Percentiles rank a stretch among this genome's conserved stretches.
Evolutionary conservation across 495 filamentous ascomycete species (phyloP).

Genomic region (Pseudomonodictys pantanalensis): DNA sequence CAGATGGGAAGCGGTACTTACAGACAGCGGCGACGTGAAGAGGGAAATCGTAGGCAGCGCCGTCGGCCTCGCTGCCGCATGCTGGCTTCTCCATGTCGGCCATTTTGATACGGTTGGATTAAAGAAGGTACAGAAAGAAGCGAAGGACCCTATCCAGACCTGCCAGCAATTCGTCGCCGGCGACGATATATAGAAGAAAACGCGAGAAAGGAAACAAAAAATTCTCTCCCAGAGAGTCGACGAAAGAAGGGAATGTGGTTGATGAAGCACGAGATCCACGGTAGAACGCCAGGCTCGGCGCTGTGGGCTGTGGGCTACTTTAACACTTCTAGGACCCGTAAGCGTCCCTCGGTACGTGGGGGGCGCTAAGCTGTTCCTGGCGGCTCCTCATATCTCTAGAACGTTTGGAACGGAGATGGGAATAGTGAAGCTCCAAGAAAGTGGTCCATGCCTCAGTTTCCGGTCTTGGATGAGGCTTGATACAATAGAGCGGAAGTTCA

Average conservation of each 20-base stretch:
- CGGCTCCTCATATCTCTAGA: constrained; percentile 16
- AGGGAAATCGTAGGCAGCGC: constrained; percentile 45
- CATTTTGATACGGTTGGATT: constrained; percentile 5
- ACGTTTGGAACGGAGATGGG: constrained; percentile 12
- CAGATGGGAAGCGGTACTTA: constrained; percentile 36
- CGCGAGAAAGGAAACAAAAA: constrained; percentile 9
- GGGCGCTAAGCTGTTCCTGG: constrained; percentile 18
- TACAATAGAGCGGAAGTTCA: constrained; percentile 18
- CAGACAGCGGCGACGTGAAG: constrained; percentile 51
- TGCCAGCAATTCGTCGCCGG: constrained; percentile 15
- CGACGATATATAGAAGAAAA: constrained; percentile 21
- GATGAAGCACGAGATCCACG: background rate
- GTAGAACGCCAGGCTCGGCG: constrained; percentile 22
- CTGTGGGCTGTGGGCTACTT: constrained; percentile 20
- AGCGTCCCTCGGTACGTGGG: too few relatives aligned
- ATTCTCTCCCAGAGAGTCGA: constrained; percentile 31
- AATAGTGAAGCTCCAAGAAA: constrained; percentile 16
- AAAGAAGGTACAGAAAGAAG: constrained; percentile 1
- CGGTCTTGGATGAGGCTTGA: constrained; percentile 19
- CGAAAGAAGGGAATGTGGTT: constrained; percentile 19
- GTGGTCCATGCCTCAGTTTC: constrained; percentile 23
- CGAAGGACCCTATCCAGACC: background rate
- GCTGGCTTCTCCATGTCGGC: constrained; percentile 42
- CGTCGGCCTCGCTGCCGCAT: constrained; percentile 46
- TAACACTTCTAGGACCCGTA: constrained; percentile 24